Base-by-base conservation (phyloP, 2,329 filamentous ascomycete genomes). In the Fusarium penzigii region DNA sequence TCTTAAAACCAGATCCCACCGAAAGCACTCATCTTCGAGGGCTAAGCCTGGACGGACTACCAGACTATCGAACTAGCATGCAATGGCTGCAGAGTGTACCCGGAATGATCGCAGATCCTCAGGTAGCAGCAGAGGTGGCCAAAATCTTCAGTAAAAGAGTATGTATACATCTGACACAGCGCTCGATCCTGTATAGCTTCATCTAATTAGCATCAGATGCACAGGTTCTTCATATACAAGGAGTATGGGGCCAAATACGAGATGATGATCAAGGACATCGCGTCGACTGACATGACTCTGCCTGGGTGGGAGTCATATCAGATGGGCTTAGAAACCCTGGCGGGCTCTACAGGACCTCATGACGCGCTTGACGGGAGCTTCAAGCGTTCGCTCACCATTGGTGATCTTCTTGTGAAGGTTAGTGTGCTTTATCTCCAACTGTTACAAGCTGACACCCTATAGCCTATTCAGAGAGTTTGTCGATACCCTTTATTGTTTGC, bases 381-480 rank as follows among this genome's bases (percentile, higher is more conserved):
- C 29, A 90, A 83, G 64, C 95, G 91, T 66, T 88, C 90, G 3
- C 75, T 96, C 58, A 92, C 89, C 2, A 83, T 97, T 58, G 84
- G 86, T 44, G 94, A 97, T 71, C 78, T 97, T 6, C 79, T 97
- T 49, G 92, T 97, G 61, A 97, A 97, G 83, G 92, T 90, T 62
- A 39, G 55, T 48, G n/a, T 12, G 12, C 1, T 6, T 29, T 2
- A 29, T 20, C 34, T n/a, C n/a, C 39, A 42, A 46, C 43, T 5
- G 9, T 17, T 29, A 14, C 48, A 59, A 9, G 55, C 43, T 36
- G 39, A 2, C 20, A 17, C 14, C 29, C 17, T 39, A 16, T 49
- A 96, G 90, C 94, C 93, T 1, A 92, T 97, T 17, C 93, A 99
- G 72, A 83, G 93, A 49, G 83, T 97, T 17, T 96, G 91, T 75